Conservation (phyloP, 2,329 filamentous ascomycete genomes). For the Neophaeococcomyces mojaviensis region DNA sequence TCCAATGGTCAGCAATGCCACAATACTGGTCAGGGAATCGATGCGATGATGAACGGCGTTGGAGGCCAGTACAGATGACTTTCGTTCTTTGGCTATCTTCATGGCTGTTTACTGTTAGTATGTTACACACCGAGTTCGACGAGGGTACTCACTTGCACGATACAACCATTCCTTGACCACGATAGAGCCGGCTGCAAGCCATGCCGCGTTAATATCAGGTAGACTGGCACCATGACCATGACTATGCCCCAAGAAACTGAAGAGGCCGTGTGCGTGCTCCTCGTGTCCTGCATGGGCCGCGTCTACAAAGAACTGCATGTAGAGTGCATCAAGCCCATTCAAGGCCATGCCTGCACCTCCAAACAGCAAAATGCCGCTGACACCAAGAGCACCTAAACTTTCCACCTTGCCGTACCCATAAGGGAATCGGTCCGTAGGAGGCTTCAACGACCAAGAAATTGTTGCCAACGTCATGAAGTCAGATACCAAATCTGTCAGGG, state of each 20-base stretch:
- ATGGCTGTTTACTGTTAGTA: slow-evolving; percentile 53
- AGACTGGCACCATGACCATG: slow-evolving; percentile 57
- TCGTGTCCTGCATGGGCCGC: slow-evolving; percentile 39
- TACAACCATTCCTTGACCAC: slow-evolving; percentile 95
- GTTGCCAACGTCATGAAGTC: slow-evolving; percentile 91
- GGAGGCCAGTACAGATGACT: slow-evolving; percentile 89
- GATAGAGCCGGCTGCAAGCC: slow-evolving; percentile 86
- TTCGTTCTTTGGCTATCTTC: slow-evolving; percentile 89
- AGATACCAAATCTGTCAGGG: slow-evolving; percentile 87
- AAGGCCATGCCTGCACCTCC: slow-evolving; percentile 90
- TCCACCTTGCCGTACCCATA: slow-evolving; percentile 97
- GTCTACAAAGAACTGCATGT: slow-evolving; percentile 66
- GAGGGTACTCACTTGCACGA: slow-evolving; percentile 74
- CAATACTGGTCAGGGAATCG: slow-evolving; percentile 89
- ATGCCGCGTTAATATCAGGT: slow-evolving; percentile 88
- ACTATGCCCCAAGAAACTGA: slow-evolving; percentile 50
- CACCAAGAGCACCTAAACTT: slow-evolving; percentile 84
- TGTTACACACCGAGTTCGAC: neutral
- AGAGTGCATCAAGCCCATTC: slow-evolving; percentile 62
- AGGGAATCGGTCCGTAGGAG: slow-evolving; percentile 76
- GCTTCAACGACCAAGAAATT: slow-evolving; percentile 84
- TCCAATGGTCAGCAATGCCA: slow-evolving; percentile 80
- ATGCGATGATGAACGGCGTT: slow-evolving; percentile 96
- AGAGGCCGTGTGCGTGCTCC: slow-evolving; percentile 37
- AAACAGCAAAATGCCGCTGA: slow-evolving; percentile 80